Evolutionary conservation across 2,329 filamentous ascomycete species (phyloP).

Genomic region (Basipetospora chlamydospora): DNA sequence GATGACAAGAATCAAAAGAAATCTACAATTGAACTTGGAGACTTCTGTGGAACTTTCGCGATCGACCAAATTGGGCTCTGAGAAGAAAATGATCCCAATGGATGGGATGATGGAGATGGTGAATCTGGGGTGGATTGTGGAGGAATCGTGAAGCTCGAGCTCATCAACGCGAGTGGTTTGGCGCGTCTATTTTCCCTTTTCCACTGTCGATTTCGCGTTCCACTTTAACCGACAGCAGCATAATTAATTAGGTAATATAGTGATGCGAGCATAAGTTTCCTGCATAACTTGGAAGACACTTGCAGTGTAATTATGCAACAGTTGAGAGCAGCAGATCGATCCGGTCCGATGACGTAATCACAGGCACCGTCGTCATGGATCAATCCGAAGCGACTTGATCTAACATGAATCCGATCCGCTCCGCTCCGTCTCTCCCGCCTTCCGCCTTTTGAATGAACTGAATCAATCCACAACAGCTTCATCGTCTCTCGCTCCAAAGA

Average conservation of each 20-base stretch:
- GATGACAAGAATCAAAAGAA: not conserved
- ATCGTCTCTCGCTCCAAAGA: too few species aligned
- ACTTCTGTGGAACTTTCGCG: not conserved
- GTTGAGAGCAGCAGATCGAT: not conserved
- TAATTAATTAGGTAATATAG: not conserved
- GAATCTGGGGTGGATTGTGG: too few species aligned
- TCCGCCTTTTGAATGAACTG: too few species aligned
- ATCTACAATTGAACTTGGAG: not conserved
- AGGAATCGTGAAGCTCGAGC: too few species aligned
- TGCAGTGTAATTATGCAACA: too few species aligned
- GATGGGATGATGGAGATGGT: too few species aligned
- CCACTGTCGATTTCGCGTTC: not conserved
- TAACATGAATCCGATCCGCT: too few species aligned
- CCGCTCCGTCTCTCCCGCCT: not conserved
- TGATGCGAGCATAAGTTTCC: not conserved
- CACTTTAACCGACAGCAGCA: not conserved
- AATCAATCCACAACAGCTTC: too few species aligned
- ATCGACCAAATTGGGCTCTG: not conserved
- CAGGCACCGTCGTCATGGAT: not conserved
- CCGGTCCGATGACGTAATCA: conserved; percentile 1
- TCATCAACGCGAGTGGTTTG: too few species aligned
- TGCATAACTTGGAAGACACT: too few species aligned
- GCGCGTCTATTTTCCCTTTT: too few species aligned
- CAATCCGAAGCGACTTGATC: too few species aligned
- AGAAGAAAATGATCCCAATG: not conserved